Conservation (phyloP, 2,329 filamentous ascomycete genomes). For the Hirsutella rhossiliensis region DNA sequence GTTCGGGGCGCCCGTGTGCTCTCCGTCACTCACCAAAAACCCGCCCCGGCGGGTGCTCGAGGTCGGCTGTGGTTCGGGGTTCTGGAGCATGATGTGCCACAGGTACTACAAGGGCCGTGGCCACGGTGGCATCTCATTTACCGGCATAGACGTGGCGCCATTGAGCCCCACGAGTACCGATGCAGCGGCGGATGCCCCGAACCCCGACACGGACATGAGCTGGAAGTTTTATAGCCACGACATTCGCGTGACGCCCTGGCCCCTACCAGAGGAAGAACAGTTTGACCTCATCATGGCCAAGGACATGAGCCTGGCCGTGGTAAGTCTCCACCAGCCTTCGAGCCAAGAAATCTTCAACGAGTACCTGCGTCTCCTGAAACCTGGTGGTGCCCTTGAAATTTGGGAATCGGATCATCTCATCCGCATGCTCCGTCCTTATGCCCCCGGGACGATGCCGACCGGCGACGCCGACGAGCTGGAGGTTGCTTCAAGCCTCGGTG, state of each 20-base stretch:
- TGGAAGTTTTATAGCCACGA: slow-evolving; percentile 89
- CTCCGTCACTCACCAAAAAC: slow-evolving; percentile 50
- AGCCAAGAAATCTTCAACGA: slow-evolving; percentile 49
- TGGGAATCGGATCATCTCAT: slow-evolving; percentile 85
- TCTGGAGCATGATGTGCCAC: slow-evolving; percentile 85
- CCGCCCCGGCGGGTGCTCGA: slow-evolving; percentile 73
- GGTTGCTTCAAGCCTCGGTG: slow-evolving; percentile 57
- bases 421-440: slow-evolving; percentile 71
- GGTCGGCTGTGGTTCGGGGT: slow-evolving; percentile 74
- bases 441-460: slow-evolving; percentile 34
- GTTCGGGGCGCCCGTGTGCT: slow-evolving; percentile 70
- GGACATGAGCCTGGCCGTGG: slow-evolving; percentile 58
- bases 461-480: slow-evolving; percentile 43
- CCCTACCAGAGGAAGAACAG: slow-evolving; percentile 65
- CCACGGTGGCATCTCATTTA: slow-evolving; percentile 60
- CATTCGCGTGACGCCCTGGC: slow-evolving; percentile 60
- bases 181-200: slow-evolving; percentile 24
- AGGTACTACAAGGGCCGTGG: slow-evolving; percentile 62
- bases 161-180: slow-evolving; percentile 37
- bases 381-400: slow-evolving; percentile 70
- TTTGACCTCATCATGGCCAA: slow-evolving; percentile 88
- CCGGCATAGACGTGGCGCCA: slow-evolving; percentile 70
- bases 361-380: slow-evolving; percentile 61
- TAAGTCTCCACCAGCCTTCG: slow-evolving; percentile 38
- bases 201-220: slow-evolving; percentile 60